Conservation (phyloP, 805 yeast genomes). For the Starmera pachycereana region DNA sequence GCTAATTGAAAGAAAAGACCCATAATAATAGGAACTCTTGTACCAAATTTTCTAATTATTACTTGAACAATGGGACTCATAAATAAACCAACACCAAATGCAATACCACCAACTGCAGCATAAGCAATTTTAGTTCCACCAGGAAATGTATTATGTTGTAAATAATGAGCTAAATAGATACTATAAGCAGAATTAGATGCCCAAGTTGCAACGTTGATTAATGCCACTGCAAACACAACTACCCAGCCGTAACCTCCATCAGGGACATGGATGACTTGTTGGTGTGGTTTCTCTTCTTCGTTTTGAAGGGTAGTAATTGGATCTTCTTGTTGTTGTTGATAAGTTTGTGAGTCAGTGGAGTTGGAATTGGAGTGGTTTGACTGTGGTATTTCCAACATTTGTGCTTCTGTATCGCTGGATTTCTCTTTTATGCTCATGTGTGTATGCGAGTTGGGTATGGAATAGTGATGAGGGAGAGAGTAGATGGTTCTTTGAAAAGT, state of each 20-base stretch:
- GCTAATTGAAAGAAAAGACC: conserved; percentile 45
- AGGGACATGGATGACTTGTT: background rate
- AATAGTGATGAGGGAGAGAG: too few relatives aligned
- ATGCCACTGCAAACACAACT: conserved; percentile 12
- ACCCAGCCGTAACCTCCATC: conserved; percentile 22
- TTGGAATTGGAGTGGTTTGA: too few relatives aligned
- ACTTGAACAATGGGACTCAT: conserved; percentile 45
- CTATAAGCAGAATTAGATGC: conserved; percentile 35
- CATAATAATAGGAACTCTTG: conserved; percentile 30
- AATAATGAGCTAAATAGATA: conserved; percentile 49
- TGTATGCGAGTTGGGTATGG: too few relatives aligned
- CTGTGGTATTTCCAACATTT: too few relatives aligned
- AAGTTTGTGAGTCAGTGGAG: too few relatives aligned
- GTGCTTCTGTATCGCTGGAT: too few relatives aligned
- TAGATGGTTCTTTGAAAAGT: too few relatives aligned
- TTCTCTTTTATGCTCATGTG: too few relatives aligned
- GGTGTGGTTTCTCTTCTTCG: too few relatives aligned
- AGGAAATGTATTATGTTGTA: conserved; percentile 35
- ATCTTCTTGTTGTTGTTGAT: too few relatives aligned
- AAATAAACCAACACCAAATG: conserved; percentile 46
- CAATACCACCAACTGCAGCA: conserved; percentile 60
- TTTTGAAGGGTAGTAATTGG: too few relatives aligned
- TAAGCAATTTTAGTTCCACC: conserved; percentile 50
- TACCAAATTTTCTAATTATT: conserved; percentile 36
- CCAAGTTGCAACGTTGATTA: conserved; percentile 19